Base-by-base conservation (phyloP, 2,329 filamentous ascomycete genomes). In the Camillea tinctor region DNA sequence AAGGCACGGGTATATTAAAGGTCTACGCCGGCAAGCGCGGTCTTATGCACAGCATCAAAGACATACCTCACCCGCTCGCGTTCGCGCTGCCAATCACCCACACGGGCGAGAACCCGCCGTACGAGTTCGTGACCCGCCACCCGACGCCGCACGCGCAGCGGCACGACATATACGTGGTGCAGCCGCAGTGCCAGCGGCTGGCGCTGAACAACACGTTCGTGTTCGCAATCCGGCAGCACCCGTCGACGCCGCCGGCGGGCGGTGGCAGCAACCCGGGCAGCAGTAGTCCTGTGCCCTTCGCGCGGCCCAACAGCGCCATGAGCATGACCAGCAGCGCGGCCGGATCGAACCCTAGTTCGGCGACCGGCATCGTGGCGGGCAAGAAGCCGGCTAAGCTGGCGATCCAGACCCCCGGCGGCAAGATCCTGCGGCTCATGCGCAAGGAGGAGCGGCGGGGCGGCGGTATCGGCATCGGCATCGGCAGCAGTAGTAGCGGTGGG, bases 161-260 rank as follows among this genome's bases (percentile, higher is more conserved):
- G 50, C 93, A 99, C 75, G 95, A 99, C 73, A 88, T 99, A 60
- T 99, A 99, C 75, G 91, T 99, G 64, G 91, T 93, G 51, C 95
- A 98, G 72, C 95, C 96, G 1, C 96, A 99, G 75, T 99, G 95
- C 74, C 85, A 89, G 65, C 87, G 88, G 23, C 81, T 99, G 24
- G 93, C 92, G 1, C 82, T 96, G 58, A 97, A 98, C 79, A 98
- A 99, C 73, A 99, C 95, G 0, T 99, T 97, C 72, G 94, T 99
- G 24, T 99, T 99, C 75, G 91, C 91, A 56, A 90, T 99, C 62
- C 91, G 95, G 52, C 95, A 99, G 72, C 93, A 99, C 72, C 91
- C 93, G 0, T 89, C 92, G 26, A 30, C 0, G 62, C 71, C 0
- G 71, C 63, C 50, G 73, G 70, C 60, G 56, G 61, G 56, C 26